phyloP scores from a whole-genome alignment of 2,329 filamentous ascomycete genomes.

The Cordyceps pruinosa region DNA sequence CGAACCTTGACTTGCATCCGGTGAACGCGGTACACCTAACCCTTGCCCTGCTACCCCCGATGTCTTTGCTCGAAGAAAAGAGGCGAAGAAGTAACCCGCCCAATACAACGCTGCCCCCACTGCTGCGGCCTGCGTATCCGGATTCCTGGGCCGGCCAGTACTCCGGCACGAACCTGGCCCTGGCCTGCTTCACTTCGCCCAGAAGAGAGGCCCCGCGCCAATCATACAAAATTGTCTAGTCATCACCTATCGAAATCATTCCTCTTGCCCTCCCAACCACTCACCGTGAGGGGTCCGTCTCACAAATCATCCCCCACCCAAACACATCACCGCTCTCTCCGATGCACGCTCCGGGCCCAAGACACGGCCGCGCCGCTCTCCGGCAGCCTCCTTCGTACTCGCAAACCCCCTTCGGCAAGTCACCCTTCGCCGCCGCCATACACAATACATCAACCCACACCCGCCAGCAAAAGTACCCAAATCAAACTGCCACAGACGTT shows the following conservation, averaged over 20 bases:
- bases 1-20: too few relatives aligned
- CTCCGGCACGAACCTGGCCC: background rate
- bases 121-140: slow-evolving; percentile 12
- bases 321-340: background rate
- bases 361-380: background rate
- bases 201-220: background rate
- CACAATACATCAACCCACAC: too few relatives aligned
- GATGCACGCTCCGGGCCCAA: background rate
- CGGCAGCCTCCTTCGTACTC: background rate
- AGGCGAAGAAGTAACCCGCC: too few relatives aligned
- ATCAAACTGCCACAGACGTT: too few relatives aligned
- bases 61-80: too few relatives aligned
- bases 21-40: too few relatives aligned
- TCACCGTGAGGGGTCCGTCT: background rate
- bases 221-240: too few relatives aligned
- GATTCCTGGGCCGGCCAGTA: slow-evolving; percentile 4
- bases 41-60: background rate
- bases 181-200: background rate
- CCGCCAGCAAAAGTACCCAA: background rate
- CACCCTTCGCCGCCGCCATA: too few relatives aligned
- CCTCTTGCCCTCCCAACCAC: background rate
- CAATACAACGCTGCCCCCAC: background rate
- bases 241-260: too few relatives aligned
- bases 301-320: background rate
- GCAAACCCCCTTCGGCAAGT: background rate